Conservation (phyloP, 2,329 filamentous ascomycete genomes). For the Ophiostoma ips region DNA sequence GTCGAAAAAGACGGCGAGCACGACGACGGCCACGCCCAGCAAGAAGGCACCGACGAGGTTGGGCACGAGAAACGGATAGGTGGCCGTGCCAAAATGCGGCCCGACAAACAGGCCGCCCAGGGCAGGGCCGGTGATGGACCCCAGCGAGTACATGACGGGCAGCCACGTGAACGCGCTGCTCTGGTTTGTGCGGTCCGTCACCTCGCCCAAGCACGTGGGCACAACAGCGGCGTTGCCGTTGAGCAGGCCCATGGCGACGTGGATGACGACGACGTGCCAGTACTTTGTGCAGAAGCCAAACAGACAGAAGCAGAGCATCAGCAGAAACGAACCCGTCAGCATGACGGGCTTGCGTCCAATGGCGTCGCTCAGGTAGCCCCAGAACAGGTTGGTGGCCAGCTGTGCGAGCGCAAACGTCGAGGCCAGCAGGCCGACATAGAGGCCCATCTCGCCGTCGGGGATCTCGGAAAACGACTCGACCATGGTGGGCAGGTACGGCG, state of each 20-base stretch:
- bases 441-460: slow-evolving; percentile 52
- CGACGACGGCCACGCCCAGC: slow-evolving; percentile 55
- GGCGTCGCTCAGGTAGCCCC: slow-evolving; percentile 71
- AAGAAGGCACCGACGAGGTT: slow-evolving; percentile 68
- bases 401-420: slow-evolving; percentile 88
- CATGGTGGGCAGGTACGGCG: slow-evolving; percentile 91
- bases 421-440: slow-evolving; percentile 84
- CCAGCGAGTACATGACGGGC: slow-evolving; percentile 89
- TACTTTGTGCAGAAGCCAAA: slow-evolving; percentile 80
- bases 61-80: slow-evolving; percentile 72
- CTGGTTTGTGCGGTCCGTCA: slow-evolving; percentile 92
- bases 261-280: slow-evolving; percentile 74
- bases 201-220: slow-evolving; percentile 83
- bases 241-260: slow-evolving; percentile 78
- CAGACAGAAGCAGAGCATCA: slow-evolving; percentile 64
- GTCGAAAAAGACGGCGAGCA: slow-evolving; percentile 69
- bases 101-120: slow-evolving; percentile 76
- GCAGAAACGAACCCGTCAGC: slow-evolving; percentile 66
- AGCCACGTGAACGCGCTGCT: slow-evolving; percentile 86
- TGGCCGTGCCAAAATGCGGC: slow-evolving; percentile 34
- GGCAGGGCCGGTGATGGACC: slow-evolving; percentile 82
- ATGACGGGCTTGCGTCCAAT: slow-evolving; percentile 75
- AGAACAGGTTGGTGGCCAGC: slow-evolving; percentile 81
- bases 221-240: slow-evolving; percentile 95
- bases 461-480: slow-evolving; percentile 73